Base-by-base conservation (phyloP, 208 protist genomes). In the Crithidia expoeki region DNA sequence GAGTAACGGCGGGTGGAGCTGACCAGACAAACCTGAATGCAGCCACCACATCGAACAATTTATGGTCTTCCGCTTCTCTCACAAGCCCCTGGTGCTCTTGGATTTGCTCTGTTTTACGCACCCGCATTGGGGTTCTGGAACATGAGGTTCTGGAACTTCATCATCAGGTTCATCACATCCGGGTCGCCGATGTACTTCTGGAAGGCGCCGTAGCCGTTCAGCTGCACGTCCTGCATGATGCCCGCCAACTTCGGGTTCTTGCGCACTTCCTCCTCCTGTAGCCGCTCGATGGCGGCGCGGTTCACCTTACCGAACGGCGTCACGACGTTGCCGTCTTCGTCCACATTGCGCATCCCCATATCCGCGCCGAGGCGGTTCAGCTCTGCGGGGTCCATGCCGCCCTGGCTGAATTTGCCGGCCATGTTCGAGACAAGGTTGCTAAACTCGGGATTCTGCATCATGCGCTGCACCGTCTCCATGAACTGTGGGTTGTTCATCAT, bases 401-500 rank as follows among this genome's bases (percentile, higher is more conserved):
- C 80, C 47, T 80, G 70, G 17, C 80, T 78, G 56, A 97, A 83
- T 36, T 83, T 80, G 38, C 80, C 62, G 4, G 91, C 88, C 85
- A 97, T 94, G 70, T 93, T 94, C 34, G 78, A 64, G 28, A 96
- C 83, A 51, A 96, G 63, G 60, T 83, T 82, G 65, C 80, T 93
- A 80, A 97, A 96, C 80, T 94, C 74, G 33, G 94, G 94, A 62
- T 96, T 96, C 69, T 92, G 79, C 94, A 97, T 95, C 84, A 96
- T 91, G 40, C 80, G 80, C 72, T 91, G 81, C 44, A 90, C 84
- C 42, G 87, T 90, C 71, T 95, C 81, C 83, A 96, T 85, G 78
- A 97, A 94, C 77, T 95, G 81, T n/a, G 94, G 94, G 76, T 96
- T 97, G 76, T 81, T 86, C 88, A 95, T 92, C 85, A 96, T 91